phyloP scores from a whole-genome alignment of 164 flowering plant species.

The Aristolochia californica region DNA sequence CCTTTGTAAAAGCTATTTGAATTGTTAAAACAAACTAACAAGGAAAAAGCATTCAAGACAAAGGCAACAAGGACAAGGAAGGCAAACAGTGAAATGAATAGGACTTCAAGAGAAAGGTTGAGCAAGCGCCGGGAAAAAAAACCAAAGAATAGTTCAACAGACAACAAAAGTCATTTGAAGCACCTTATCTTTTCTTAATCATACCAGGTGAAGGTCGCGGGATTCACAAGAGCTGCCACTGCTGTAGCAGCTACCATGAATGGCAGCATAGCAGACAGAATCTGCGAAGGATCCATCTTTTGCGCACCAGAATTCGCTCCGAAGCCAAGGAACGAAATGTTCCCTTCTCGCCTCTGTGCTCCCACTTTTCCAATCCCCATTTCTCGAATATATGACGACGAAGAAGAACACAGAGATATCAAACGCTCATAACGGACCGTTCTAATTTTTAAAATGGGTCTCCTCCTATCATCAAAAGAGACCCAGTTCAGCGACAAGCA shows the following conservation, averaged over 20 bases:
- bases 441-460: background rate
- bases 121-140: too few relatives aligned
- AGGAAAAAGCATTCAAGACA: too few relatives aligned
- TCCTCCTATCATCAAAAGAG: background rate
- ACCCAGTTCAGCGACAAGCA: background rate
- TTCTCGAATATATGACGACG: conserved; percentile 15
- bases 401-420: conserved; percentile 38
- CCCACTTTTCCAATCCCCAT: conserved; percentile 44
- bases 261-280: conserved; percentile 74
- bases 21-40: too few relatives aligned
- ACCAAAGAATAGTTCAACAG: background rate
- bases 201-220: conserved; percentile 75
- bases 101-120: background rate
- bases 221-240: conserved; percentile 61
- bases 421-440: conserved; percentile 12
- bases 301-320: conserved; percentile 24
- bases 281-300: conserved; percentile 45
- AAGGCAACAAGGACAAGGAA: background rate
- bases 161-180: background rate
- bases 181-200: background rate
- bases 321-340: conserved; percentile 42
- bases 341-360: conserved; percentile 45
- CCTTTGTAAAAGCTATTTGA: too few relatives aligned
- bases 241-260: conserved; percentile 84
- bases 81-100: background rate